Percentiles rank a stretch among this genome's conserved stretches.
Conservation (phyloP, 352 stramenopile species). For the Globisporangium iwayamae region DNA sequence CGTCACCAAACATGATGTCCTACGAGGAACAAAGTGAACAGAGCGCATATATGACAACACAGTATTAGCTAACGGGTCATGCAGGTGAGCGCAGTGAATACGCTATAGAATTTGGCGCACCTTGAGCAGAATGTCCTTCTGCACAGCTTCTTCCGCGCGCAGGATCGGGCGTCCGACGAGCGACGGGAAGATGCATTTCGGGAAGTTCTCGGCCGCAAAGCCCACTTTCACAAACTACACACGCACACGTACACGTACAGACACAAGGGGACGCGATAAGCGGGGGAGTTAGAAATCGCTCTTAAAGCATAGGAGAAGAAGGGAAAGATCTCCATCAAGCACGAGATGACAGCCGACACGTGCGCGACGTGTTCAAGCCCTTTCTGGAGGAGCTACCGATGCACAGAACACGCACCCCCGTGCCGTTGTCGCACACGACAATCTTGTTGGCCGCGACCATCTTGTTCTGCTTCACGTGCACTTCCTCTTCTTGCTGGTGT, state of each 20-base stretch:
- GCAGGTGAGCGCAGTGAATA: not conserved
- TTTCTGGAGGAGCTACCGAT: not conserved
- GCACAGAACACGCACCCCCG: constrained; percentile 47
- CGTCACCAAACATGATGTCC: constrained; percentile 96
- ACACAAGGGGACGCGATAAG: not conserved
- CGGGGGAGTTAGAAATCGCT: not conserved
- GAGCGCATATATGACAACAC: not conserved
- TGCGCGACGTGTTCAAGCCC: not conserved
- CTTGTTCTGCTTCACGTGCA: not conserved
- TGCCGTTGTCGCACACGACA: constrained; percentile 88
- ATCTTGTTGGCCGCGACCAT: constrained; percentile 89
- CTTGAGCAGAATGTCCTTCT: constrained; percentile 85
- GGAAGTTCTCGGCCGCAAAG: constrained; percentile 95
- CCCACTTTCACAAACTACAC: constrained; percentile 88
- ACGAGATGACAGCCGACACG: not conserved
- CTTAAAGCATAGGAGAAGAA: not conserved
- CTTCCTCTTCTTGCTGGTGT: not conserved
- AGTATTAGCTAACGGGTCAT: not conserved
- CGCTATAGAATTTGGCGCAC: constrained; percentile 15
- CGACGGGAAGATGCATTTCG: constrained; percentile 92
- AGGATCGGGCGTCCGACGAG: constrained; percentile 93
- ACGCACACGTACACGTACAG: not conserved
- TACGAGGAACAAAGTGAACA: constrained; percentile 17
- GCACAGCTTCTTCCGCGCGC: constrained; percentile 89
- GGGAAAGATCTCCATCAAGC: not conserved